A percentile compares a stretch with the other conserved stretches of the same genome.
phyloP scores from a whole-genome alignment of 192 early-diverging fungal genomes.

The Backusella australiensis region DNA sequence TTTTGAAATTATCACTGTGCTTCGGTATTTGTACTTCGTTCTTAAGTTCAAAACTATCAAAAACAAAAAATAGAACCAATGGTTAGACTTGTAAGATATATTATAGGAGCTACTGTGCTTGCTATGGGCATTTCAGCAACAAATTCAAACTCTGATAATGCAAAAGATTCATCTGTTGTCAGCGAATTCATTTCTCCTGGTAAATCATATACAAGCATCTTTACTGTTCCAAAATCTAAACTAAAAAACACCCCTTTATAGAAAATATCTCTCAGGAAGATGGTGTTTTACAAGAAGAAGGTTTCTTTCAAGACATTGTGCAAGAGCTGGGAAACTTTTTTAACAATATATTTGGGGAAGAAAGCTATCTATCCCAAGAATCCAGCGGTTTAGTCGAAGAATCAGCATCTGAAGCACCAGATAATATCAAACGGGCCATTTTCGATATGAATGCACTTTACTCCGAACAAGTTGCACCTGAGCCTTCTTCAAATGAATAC shows the following conservation, averaged over 20 bases:
- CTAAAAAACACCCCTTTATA: neutral
- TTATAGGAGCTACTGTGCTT: neutral
- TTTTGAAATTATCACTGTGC: neutral
- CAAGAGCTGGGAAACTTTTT: neutral
- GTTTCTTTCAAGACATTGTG: neutral
- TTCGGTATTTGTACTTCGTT: neutral
- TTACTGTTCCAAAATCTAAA: neutral
- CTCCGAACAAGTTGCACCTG: neutral
- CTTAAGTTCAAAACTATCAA: neutral
- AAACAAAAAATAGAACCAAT: neutral
- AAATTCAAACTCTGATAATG: neutral
- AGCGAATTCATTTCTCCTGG: neutral
- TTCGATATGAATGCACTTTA: slow-evolving; percentile 5
- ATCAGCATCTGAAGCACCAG: neutral
- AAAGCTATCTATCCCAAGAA: neutral
- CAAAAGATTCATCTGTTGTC: neutral
- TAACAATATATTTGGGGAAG: neutral
- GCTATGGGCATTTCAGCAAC: neutral
- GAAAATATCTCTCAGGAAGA: neutral
- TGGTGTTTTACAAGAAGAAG: neutral
- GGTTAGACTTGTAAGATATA: neutral
- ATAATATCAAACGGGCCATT: neutral
- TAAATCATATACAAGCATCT: neutral
- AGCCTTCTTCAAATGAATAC: neutral
- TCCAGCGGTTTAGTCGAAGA: neutral